Base-by-base conservation (phyloP, 1,139 yeast species). In the Oligophagozyma castellii region DNA sequence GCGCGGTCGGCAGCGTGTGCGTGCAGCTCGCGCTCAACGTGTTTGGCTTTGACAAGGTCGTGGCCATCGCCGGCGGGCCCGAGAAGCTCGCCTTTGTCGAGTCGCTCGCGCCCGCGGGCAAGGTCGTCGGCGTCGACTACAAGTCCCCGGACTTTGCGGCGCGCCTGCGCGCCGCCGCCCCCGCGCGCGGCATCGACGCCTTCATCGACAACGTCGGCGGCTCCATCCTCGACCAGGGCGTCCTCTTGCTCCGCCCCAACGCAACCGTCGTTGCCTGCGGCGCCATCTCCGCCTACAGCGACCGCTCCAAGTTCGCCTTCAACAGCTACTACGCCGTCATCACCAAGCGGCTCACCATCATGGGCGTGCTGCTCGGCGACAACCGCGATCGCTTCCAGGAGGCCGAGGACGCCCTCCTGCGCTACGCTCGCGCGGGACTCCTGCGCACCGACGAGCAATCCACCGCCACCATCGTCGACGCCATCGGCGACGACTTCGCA, bases 201-300 rank as follows among this genome's bases (percentile, higher is more conserved):
- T 69, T 61, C 46, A 65, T 59, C 35, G 79, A 71, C 45, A 69
- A 69, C 35, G 81, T 74, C 28, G 83, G 83, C 29, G 83, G 83
- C 14, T 61, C 62, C 29, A 60, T 69, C 18, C 59, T 74, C 42
- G 71, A 67, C 38, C 50, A 56, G 16, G 63, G 67, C 33, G 49
- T 71, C 34, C 39, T 49, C 4, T 52, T 59, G 31, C 42, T 65
- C 39, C 65, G 61, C 35, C 43, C 42, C n/a, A 48, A 44, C 29
- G 74, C 72, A 26, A 55, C 50, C 11, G 55, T 74, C 29, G 48
- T 71, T 35, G 73, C 72, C 16, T 71, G 79, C 55, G 83, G 81
- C 32, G 63, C 74, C 3, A 69, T 74, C 38, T 52, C 79, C 19
- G 70, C 70, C 31, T 73, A 73, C 50, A 68, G 71, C 41, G 66